These are phyloP conservation scores for Entophlyctis helioformis DNA, from an alignment of 192 early-diverging fungal species.

Conservation along the genomic window DNA sequence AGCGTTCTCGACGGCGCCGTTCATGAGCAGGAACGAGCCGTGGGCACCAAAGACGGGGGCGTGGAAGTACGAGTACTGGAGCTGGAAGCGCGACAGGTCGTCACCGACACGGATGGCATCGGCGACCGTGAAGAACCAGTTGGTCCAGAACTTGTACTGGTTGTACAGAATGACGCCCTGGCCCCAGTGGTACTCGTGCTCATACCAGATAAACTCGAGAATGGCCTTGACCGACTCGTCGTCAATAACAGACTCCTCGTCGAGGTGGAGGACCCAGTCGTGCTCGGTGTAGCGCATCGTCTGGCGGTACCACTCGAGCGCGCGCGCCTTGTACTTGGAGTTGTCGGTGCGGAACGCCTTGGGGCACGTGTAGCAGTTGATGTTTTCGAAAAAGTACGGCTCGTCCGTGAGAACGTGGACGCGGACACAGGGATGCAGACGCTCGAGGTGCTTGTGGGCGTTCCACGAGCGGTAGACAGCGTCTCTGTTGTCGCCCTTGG, in stretches of 20 bases:
- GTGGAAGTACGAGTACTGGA: conserved; percentile 47
- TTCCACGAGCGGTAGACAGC: conserved; percentile 44
- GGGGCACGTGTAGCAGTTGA: conserved; percentile 49
- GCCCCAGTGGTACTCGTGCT: conserved; percentile 35
- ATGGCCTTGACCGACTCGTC: conserved; percentile 34
- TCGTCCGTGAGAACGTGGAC: conserved; percentile 48
- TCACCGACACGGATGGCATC: conserved; percentile 48
- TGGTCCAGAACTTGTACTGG: conserved; percentile 42
- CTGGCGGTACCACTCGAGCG: conserved; percentile 49
- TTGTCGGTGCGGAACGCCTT: conserved; percentile 27
- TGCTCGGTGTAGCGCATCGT: conserved; percentile 39
- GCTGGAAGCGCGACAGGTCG: conserved; percentile 40
- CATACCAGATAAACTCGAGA: conserved; percentile 47
- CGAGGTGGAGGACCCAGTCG: conserved; percentile 47
- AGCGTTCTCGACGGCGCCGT: conserved; percentile 40
- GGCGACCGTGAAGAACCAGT: conserved; percentile 44
- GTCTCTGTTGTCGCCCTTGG: conserved; percentile 38
- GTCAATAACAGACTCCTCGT: conserved; percentile 49
- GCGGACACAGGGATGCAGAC: conserved; percentile 35
- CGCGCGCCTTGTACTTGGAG: conserved; percentile 46
- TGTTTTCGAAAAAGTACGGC: conserved; percentile 49
- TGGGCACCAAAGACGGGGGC: conserved; percentile 41
- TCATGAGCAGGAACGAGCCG: conserved; percentile 40
- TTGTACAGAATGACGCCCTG: conserved; percentile 49
- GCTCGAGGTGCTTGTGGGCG: conserved; percentile 40